Evolutionary conservation across 768 basidiomycete species (phyloP).

Genomic region (Boletus bicolor): DNA sequence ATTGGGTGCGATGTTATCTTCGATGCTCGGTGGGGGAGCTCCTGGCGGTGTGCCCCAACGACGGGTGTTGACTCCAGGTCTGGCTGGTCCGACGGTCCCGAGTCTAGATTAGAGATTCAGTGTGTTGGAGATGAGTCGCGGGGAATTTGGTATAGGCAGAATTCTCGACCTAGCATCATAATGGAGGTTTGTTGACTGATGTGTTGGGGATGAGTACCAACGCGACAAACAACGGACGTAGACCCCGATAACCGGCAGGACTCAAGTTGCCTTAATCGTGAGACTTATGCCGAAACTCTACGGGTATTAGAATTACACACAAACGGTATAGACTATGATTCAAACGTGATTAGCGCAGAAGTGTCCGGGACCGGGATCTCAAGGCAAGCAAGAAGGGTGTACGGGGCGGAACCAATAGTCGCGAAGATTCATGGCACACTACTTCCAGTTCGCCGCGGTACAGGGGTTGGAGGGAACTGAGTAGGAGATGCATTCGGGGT

Average conservation of each 20-base stretch:
- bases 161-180: constrained; percentile 3
- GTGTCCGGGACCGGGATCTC: constrained; percentile 9
- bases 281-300: background rate
- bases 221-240: background rate
- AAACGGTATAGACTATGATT: constrained; percentile 11
- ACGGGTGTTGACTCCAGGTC: constrained; percentile 29
- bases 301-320: constrained; percentile 13
- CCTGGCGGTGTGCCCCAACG: constrained; percentile 30
- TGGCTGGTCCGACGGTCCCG: constrained; percentile 22
- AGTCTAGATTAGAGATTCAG: constrained; percentile 26
- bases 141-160: constrained; percentile 6
- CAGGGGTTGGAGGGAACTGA: constrained; percentile 32
- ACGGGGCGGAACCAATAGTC: constrained; percentile 9
- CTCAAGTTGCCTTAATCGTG: background rate
- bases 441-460: constrained; percentile 44
- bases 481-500: constrained; percentile 57
- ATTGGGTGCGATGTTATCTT: constrained; percentile 84
- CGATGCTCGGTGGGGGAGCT: constrained; percentile 75
- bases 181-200: constrained; percentile 6
- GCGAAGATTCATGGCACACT: constrained; percentile 19
- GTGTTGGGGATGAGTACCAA: background rate
- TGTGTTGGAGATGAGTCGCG: background rate
- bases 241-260: background rate
- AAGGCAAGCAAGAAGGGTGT: constrained; percentile 11
- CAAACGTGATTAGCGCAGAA: constrained; percentile 19